phyloP scores from a whole-genome alignment of 2,329 filamentous ascomycete genomes.

The Sarocladiaceae sp. region DNA sequence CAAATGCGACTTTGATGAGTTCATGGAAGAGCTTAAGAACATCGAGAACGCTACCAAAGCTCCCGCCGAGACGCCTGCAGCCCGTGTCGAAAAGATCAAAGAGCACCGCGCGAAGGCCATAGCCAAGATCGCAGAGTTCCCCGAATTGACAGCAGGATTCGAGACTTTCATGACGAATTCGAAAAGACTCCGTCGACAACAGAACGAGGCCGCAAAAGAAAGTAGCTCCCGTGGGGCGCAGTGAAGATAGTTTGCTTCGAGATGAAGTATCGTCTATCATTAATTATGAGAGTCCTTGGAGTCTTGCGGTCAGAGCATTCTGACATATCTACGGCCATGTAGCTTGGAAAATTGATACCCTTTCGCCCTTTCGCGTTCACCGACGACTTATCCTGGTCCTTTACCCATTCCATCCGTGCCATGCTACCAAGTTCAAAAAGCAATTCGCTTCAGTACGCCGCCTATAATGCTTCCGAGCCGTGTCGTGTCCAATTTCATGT shows the following conservation, averaged over 20 bases:
- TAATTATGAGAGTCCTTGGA: too few relatives aligned
- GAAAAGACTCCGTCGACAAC: background rate
- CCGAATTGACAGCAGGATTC: background rate
- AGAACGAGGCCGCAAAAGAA: background rate
- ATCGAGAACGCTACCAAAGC: background rate
- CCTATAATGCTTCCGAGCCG: background rate
- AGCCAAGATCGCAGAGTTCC: background rate
- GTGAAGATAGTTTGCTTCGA: background rate
- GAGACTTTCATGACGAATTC: background rate
- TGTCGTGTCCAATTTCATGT: background rate
- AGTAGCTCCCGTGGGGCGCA: background rate
- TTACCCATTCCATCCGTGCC: background rate
- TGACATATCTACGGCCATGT: background rate
- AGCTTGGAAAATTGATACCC: background rate
- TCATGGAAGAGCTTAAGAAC: background rate
- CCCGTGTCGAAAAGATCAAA: background rate
- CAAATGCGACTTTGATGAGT: constrained; percentile 7
- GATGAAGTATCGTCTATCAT: too few relatives aligned
- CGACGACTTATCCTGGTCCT: background rate
- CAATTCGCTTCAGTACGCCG: background rate
- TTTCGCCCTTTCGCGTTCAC: background rate
- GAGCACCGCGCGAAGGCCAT: constrained; percentile 3
- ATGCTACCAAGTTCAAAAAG: background rate
- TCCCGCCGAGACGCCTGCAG: background rate
- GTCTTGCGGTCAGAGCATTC: background rate